Evolutionary conservation across 441 rosid species (phyloP), one percentile per base, ranked within the genome.

Genomic region (Erodium texanum): DNA sequence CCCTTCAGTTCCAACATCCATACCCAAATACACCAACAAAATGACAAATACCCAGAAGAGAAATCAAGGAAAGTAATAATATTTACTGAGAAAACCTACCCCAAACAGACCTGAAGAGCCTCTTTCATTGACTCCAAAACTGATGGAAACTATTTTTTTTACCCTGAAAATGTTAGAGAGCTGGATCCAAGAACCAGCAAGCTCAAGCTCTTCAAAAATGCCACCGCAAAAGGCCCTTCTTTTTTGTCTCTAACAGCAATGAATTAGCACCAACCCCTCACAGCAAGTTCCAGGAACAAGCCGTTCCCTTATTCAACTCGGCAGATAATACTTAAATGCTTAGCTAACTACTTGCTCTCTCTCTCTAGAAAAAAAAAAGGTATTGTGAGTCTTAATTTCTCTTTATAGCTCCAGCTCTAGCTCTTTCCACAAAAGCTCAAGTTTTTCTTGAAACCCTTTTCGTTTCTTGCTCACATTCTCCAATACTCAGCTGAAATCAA

Each of bases 251-350:
- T 16, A 52, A 52, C 22, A 52, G 62, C 24, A 56, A 56, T 56
- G 12, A 56, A 56, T 52, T 19, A 18, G 59, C 22, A 52, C 19
- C 23, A 27, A 27, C 59, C 15, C 59, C 59, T 52, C 59, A 19
- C 59, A 52, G 59, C 59, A 7, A 54, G 61, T 8, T 54, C 61
- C 22, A 10, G 61, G 61, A 54, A 54, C 61, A 54, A 54, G 24
- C 61, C 24, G 61, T 18, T 54, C 61, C 61, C 61, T 54, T 7
- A 54, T 54, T 54, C 61, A 58, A 58, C 15, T 20, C 63, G 63
- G 63, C 63, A 41, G 48, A 8, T 41, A 9, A 41, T 20, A 58
- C 23, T 58, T 27, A 58, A 58, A 7, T 58, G n/a, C 63, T 22
- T 6, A 58, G 22, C 63, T 12, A 58, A 41, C 24, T 27, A 9